Evolutionary conservation across 2,329 filamentous ascomycete species (phyloP), one percentile per base, ranked within the genome.

Genomic region (Lasiodiplodia theobromae): DNA sequence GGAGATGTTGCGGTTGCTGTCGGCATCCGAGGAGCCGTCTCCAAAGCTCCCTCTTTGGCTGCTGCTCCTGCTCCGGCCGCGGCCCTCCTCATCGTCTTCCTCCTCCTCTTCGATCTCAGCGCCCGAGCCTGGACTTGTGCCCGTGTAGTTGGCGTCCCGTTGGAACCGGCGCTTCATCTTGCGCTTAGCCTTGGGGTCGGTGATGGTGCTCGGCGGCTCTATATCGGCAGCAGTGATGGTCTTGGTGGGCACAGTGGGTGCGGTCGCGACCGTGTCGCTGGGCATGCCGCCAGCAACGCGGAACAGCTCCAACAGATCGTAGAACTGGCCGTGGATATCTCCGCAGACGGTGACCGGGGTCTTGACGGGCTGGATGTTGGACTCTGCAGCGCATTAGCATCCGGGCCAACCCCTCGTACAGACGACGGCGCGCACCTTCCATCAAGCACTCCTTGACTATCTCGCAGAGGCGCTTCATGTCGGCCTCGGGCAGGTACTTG

Each of bases 401-500:
- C 14, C 52, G 11, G 40, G 54, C 54, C 57, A 34, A 34, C 37
- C 14, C 44, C 44, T 47, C 16, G 23, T 37, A 58, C 25, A 23
- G 44, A 12, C 44, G 34, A 28, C 6, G n/a, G 44, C 37, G 68
- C 83, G 74, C 79, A 96, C 93, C 93, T 86, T 99, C 96, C 96
- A 99, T 99, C 76, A 99, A 87, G 73, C 93, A 96, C 82, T 98
- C 96, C 85, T 99, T 99, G 70, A 98, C 96, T 78, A 97, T 97
- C 84, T 99, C 96, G 80, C 96, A 99, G 60, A 99, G 87, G 81
- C 97, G 92, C 86, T 99, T 99, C 96, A 99, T 99, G 77, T 96
- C 93, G 71, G 91, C 84, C 82, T 99, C 96, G 62, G 96, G 96
- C 65, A 99, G 87, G 80, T 98, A 97, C 80, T 97, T 96, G 84